phyloP scores from a whole-genome alignment of 192 early-diverging fungal genomes.

The Backusella macrospora region DNA sequence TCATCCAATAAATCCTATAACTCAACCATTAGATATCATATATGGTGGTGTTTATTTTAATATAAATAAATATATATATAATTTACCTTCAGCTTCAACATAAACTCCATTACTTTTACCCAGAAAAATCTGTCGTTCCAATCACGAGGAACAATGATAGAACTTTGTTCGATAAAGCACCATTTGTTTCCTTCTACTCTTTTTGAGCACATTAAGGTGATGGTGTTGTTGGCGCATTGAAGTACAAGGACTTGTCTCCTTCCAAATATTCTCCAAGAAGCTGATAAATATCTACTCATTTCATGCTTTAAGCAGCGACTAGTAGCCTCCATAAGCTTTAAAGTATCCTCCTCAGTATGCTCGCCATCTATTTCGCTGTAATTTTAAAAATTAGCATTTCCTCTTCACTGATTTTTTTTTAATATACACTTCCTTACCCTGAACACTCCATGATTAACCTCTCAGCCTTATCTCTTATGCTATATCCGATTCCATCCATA shows the following conservation, averaged over 20 bases:
- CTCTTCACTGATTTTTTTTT: not conserved
- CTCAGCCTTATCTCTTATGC: not conserved
- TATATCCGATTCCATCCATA: slow-evolving; percentile 18
- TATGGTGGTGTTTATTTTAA: too few species aligned
- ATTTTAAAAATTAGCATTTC: slow-evolving; percentile 7
- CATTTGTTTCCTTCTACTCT: not conserved
- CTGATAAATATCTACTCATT: slow-evolving; percentile 10
- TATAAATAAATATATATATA: too few species aligned
- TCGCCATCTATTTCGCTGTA: slow-evolving; percentile 1
- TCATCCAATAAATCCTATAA: too few species aligned
- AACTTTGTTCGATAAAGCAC: slow-evolving; percentile 16
- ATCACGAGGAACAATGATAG: not conserved
- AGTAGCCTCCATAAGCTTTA: slow-evolving; percentile 13
- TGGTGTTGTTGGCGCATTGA: not conserved
- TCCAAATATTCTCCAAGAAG: slow-evolving; percentile 19
- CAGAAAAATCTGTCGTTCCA: slow-evolving; percentile 11
- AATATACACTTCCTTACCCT: slow-evolving; percentile 16
- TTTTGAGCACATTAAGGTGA: slow-evolving; percentile 15
- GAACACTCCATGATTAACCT: slow-evolving; percentile 12
- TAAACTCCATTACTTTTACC: too few species aligned
- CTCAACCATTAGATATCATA: too few species aligned
- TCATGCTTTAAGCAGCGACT: slow-evolving; percentile 5
- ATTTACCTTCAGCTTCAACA: too few species aligned
- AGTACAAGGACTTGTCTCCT: slow-evolving; percentile 6
- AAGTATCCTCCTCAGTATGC: slow-evolving; percentile 16